These are phyloP conservation scores for Phytophthora aleatoria DNA, from an alignment of 352 stramenopile species.

Conservation along the genomic window DNA sequence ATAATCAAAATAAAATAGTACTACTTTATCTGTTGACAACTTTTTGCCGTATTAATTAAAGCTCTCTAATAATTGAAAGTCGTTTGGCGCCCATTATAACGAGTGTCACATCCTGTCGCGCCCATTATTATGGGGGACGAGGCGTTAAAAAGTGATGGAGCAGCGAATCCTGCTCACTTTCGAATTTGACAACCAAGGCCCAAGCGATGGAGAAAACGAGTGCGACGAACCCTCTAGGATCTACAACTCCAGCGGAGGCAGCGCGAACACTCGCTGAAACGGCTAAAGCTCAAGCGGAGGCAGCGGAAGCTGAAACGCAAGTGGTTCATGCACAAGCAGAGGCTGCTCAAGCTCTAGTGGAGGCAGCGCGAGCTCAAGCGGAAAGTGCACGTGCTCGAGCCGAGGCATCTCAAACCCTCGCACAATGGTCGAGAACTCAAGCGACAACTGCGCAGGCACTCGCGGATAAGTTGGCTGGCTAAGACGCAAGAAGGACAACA, in stretches of 20 bases:
- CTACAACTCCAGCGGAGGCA: constrained; percentile 14
- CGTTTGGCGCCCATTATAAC: neutral
- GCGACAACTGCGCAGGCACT: constrained; percentile 18
- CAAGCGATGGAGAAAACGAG: neutral
- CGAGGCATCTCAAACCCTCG: constrained; percentile 20
- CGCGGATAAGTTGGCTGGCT: constrained; percentile 15
- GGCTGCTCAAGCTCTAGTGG: constrained; percentile 22
- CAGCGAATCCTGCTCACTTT: neutral
- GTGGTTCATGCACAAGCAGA: constrained; percentile 33
- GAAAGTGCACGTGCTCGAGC: constrained; percentile 24
- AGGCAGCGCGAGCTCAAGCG: constrained; percentile 27
- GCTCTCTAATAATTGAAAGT: too few relatives aligned
- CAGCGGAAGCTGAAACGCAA: constrained; percentile 26
- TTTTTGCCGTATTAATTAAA: too few relatives aligned
- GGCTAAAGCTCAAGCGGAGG: constrained; percentile 28
- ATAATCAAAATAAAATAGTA: too few relatives aligned
- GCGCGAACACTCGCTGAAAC: constrained; percentile 23
- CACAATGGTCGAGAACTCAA: constrained; percentile 21
- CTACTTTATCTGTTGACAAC: too few relatives aligned
- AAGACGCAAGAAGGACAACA: neutral
- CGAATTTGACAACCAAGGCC: neutral
- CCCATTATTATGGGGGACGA: neutral
- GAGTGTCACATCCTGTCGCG: neutral
- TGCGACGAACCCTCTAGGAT: constrained; percentile 7
- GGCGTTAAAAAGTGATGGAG: neutral